A percentile compares a stretch with the other conserved stretches of the same genome.
phyloP scores from a whole-genome alignment of 2,329 filamentous ascomycete genomes.

The Byssochlamys sp. region DNA sequence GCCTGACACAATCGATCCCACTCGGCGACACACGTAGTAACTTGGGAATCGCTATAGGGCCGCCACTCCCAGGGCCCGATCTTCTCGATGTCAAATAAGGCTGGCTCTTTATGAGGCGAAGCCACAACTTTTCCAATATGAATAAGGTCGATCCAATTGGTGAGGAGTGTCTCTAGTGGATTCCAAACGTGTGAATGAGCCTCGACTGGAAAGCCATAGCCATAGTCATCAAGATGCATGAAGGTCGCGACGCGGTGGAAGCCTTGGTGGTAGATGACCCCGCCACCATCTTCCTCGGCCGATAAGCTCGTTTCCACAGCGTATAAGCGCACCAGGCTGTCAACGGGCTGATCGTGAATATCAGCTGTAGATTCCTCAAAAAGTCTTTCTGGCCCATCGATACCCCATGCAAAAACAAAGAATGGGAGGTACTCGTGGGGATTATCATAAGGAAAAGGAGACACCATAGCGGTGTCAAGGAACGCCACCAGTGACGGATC shows the following conservation, averaged over 20 bases:
- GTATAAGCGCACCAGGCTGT: conserved; percentile 17
- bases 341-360: conserved; percentile 10
- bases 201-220: conserved; percentile 9
- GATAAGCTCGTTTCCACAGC: conserved; percentile 6
- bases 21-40: conserved; percentile 12
- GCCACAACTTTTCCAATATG: conserved; percentile 10
- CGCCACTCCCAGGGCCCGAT: conserved; percentile 22
- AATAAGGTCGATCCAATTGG: conserved; percentile 16
- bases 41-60: conserved; percentile 20
- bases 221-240: conserved; percentile 5
- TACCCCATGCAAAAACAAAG: conserved; percentile 16
- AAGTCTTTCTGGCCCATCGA: conserved; percentile 9
- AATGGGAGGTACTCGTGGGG: conserved; percentile 7
- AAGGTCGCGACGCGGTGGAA: conserved; percentile 6
- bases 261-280: conserved; percentile 20
- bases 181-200: conserved; percentile 12
- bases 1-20: conserved; percentile 13
- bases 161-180: conserved; percentile 17
- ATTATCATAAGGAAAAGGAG: background rate
- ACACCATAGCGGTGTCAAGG: conserved; percentile 10
- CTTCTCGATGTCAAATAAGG: conserved; percentile 8
- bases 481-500: conserved; percentile 16
- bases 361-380: conserved; percentile 15
- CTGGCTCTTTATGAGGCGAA: conserved; percentile 8
- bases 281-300: conserved; percentile 12